Evolutionary conservation across 306 rosid species (phyloP).

Genomic region (Potentilla sterilis): DNA sequence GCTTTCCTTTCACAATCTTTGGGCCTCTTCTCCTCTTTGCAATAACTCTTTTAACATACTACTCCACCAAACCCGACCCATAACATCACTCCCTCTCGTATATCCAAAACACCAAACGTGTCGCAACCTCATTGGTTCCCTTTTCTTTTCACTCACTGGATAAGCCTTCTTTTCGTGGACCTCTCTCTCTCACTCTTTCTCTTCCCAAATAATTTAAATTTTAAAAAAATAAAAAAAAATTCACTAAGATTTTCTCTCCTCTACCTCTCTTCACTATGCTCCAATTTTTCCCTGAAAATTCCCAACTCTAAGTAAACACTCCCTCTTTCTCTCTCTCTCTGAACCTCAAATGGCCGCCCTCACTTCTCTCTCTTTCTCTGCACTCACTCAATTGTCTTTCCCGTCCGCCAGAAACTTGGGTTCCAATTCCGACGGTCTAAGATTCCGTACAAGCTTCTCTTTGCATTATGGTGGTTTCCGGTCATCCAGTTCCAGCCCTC

Average conservation of each 20-base stretch:
- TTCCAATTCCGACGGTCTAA: conserved; percentile 41
- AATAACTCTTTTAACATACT: background rate
- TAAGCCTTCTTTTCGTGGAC: conserved; percentile 50
- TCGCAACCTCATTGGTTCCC: conserved; percentile 27
- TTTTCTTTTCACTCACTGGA: conserved; percentile 43
- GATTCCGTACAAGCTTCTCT: conserved; percentile 38
- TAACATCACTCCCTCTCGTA: background rate
- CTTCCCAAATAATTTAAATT: conserved; percentile 4
- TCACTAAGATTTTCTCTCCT: conserved; percentile 15
- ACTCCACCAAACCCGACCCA: conserved; percentile 8
- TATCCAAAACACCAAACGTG: conserved; percentile 27
- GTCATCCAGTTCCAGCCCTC: conserved; percentile 37
- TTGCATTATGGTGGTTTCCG: conserved; percentile 35
- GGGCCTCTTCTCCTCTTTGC: background rate
- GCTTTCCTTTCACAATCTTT: conserved; percentile 1
- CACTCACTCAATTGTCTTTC: conserved; percentile 49
- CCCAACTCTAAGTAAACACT: conserved; percentile 10
- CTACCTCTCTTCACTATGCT: conserved; percentile 24
- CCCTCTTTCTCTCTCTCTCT: background rate
- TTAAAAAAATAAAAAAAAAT: conserved; percentile 8
- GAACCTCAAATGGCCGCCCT: conserved; percentile 59
- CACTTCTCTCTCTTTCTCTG: conserved; percentile 63
- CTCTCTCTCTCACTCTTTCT: conserved; percentile 31
- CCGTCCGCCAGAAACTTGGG: conserved; percentile 45
- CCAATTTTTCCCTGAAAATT: conserved; percentile 30